phyloP scores from a whole-genome alignment of 768 basidiomycete genomes.

The Rhizopogon sp. region DNA sequence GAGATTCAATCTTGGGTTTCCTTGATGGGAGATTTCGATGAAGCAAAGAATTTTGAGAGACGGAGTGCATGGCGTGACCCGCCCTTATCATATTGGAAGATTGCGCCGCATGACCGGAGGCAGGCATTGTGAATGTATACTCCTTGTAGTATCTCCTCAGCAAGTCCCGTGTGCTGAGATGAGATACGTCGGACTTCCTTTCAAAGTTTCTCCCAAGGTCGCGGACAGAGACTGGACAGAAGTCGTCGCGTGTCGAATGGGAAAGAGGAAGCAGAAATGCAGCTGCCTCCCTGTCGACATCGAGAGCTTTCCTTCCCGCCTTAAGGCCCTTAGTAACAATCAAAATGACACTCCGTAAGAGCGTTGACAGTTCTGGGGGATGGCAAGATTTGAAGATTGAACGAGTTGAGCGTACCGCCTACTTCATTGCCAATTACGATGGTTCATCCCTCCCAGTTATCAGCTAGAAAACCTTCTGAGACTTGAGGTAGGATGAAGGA shows the following conservation, averaged over 20 bases:
- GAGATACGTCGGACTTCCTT: conserved; percentile 63
- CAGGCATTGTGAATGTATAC: too few relatives aligned
- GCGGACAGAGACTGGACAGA: conserved; percentile 44
- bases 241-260: conserved; percentile 30
- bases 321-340: conserved; percentile 86
- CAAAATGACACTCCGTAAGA: conserved; percentile 77
- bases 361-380: conserved; percentile 59
- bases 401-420: conserved; percentile 54
- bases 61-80: conserved; percentile 73
- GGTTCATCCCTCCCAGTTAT: conserved; percentile 64
- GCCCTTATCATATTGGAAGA: conserved; percentile 42
- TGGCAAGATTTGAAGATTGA: conserved; percentile 12
- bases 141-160: conserved; percentile 95
- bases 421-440: conserved; percentile 96
- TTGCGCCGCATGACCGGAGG: conserved; percentile 16
- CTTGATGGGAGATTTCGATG: conserved; percentile 9
- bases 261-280: conserved; percentile 60
- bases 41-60: conserved; percentile 40
- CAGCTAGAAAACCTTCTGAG: conserved; percentile 60
- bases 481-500: conserved; percentile 35
- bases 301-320: conserved; percentile 69
- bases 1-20: conserved; percentile 54
- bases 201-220: conserved; percentile 37
- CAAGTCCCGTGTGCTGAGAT: conserved; percentile 68
- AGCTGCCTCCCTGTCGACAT: conserved; percentile 60